Evolutionary conservation across 1,139 yeast genomes (phyloP).

Genomic region (Sugiyamaella neomexicana): DNA sequence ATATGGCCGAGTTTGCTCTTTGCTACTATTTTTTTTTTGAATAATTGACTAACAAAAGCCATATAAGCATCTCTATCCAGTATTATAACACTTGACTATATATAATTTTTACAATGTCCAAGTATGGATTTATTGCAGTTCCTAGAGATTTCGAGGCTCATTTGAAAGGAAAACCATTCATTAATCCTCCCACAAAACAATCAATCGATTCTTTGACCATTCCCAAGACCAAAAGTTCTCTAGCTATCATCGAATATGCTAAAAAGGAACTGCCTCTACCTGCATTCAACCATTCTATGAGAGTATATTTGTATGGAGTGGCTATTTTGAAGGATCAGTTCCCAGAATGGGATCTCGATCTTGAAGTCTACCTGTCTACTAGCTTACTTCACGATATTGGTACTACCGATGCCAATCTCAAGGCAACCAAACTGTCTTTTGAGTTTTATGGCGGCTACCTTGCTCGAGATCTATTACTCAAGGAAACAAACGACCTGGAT

Average conservation of each 20-base stretch:
- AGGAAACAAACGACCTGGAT: slow-evolving; percentile 23
- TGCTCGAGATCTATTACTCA: slow-evolving; percentile 25
- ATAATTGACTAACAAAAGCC: too few species aligned
- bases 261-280: slow-evolving; percentile 22
- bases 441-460: slow-evolving; percentile 29
- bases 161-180: slow-evolving; percentile 17
- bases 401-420: slow-evolving; percentile 26
- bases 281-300: slow-evolving; percentile 27
- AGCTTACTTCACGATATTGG: slow-evolving; percentile 29
- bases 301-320: slow-evolving; percentile 26
- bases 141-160: slow-evolving; percentile 20
- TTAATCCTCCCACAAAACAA: slow-evolving; percentile 20
- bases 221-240: slow-evolving; percentile 19
- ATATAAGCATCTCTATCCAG: neutral
- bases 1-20: too few species aligned
- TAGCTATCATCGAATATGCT: slow-evolving; percentile 22
- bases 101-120: slow-evolving; percentile 14
- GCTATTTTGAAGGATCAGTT: slow-evolving; percentile 28
- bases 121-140: slow-evolving; percentile 24
- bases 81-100: too few species aligned
- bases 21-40: too few species aligned
- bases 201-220: slow-evolving; percentile 14
- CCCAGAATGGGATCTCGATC: slow-evolving; percentile 26
- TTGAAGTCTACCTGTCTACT: slow-evolving; percentile 23
- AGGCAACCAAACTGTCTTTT: slow-evolving; percentile 29